These are phyloP conservation scores for Hyphopichia burtonii DNA, from an alignment of 1,139 yeast genomes.

Conservation along the genomic window DNA sequence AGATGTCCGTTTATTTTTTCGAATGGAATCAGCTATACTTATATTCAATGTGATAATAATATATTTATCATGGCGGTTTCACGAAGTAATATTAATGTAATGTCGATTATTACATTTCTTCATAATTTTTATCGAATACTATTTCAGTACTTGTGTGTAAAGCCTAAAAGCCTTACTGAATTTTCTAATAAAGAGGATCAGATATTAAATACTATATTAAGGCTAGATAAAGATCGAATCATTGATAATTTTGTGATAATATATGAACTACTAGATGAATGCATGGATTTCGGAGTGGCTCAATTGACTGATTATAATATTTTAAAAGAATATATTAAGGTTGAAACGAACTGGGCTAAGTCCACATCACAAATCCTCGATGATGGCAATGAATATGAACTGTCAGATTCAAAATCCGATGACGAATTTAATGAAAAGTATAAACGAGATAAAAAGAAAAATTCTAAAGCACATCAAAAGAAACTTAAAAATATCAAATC, in stretches of 20 bases:
- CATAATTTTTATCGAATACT: slow-evolving; percentile 32
- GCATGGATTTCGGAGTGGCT: slow-evolving; percentile 45
- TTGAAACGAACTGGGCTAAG: slow-evolving; percentile 34
- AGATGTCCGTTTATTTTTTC: slow-evolving; percentile 30
- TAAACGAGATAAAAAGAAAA: slow-evolving; percentile 6
- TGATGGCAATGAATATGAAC: slow-evolving; percentile 12
- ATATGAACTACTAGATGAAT: slow-evolving; percentile 45
- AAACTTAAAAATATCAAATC: slow-evolving; percentile 26
- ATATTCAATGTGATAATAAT: slow-evolving; percentile 29
- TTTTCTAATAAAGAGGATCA: neutral
- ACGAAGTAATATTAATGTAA: slow-evolving; percentile 33
- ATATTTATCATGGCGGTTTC: slow-evolving; percentile 33
- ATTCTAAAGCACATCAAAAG: slow-evolving; percentile 12
- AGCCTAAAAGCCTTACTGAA: neutral
- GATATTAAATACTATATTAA: neutral
- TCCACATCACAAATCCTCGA: slow-evolving; percentile 7
- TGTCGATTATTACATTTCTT: slow-evolving; percentile 42
- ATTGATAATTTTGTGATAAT: slow-evolving; percentile 41
- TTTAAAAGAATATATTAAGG: slow-evolving; percentile 44
- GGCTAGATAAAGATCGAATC: slow-evolving; percentile 30
- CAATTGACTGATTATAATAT: slow-evolving; percentile 47
- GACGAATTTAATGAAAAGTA: slow-evolving; percentile 11
- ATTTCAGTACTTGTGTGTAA: slow-evolving; percentile 27
- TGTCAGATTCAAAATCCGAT: slow-evolving; percentile 12
- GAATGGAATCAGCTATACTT: slow-evolving; percentile 32